phyloP scores from a whole-genome alignment of 371 early-diverging fungal genomes.

The Syncephalastrum sp. region DNA sequence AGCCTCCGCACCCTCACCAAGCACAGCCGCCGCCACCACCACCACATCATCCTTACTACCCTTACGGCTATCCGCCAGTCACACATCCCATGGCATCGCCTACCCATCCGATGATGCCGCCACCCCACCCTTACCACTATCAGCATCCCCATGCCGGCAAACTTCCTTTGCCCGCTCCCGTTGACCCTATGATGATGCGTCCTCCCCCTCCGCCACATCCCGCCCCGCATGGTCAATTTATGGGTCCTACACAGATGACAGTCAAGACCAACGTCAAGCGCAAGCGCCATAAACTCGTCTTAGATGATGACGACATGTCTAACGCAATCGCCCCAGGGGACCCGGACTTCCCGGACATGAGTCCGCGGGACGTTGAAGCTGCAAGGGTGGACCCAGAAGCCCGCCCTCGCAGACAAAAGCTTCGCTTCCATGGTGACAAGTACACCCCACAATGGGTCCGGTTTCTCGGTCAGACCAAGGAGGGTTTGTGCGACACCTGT shows the following conservation, averaged over 20 bases:
- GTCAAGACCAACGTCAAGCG: constrained; percentile 8
- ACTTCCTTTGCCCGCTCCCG: constrained; percentile 7
- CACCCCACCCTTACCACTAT: constrained; percentile 20
- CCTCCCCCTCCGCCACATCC: constrained; percentile 7
- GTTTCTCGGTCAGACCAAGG: constrained; percentile 75
- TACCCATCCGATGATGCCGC: constrained; percentile 4
- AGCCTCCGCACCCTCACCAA: constrained; percentile 10
- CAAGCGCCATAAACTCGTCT: constrained; percentile 24
- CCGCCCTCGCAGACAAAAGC: constrained; percentile 64
- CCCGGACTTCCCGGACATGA: constrained; percentile 48
- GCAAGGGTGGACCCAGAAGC: constrained; percentile 46
- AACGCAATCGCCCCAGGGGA: constrained; percentile 28
- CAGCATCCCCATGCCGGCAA: constrained; percentile 7
- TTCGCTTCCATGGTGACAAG: constrained; percentile 74
- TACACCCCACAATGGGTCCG: constrained; percentile 92
- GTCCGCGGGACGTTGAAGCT: constrained; percentile 43
- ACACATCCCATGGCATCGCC: constrained; percentile 10
- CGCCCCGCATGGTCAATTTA: neutral
- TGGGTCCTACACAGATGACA: neutral
- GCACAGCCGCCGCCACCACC: constrained; percentile 10
- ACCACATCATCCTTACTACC: constrained; percentile 11
- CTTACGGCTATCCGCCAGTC: constrained; percentile 2
- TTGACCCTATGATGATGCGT: constrained; percentile 3
- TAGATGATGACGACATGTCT: constrained; percentile 18
- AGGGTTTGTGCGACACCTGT: constrained; percentile 89